phyloP scores from a whole-genome alignment of 768 basidiomycete genomes.

The Fistulinella prunicolor region DNA sequence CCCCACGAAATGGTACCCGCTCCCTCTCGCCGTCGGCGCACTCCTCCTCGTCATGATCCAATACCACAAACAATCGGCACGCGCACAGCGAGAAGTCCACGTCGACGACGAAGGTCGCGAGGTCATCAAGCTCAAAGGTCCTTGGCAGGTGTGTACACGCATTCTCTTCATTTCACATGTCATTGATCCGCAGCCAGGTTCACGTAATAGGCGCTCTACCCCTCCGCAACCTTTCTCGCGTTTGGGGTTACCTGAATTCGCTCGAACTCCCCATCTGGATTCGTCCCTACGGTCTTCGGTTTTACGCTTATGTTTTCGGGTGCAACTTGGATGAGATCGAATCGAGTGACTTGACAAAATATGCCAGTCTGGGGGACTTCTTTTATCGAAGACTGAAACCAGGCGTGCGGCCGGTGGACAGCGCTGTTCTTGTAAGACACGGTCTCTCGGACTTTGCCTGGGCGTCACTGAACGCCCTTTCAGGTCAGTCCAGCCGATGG shows the following conservation, averaged over 20 bases:
- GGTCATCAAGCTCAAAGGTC: slow-evolving; percentile 77
- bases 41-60: slow-evolving; percentile 79
- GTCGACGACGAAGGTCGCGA: slow-evolving; percentile 84
- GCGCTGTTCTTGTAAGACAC: slow-evolving; percentile 61
- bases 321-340: slow-evolving; percentile 94
- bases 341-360: slow-evolving; percentile 68
- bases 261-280: slow-evolving; percentile 93
- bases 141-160: slow-evolving; percentile 73
- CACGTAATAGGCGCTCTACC: slow-evolving; percentile 95
- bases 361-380: slow-evolving; percentile 89
- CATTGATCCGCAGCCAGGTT: slow-evolving; percentile 50
- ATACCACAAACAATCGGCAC: slow-evolving; percentile 57
- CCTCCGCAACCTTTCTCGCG: slow-evolving; percentile 88
- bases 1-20: slow-evolving; percentile 93
- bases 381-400: slow-evolving; percentile 87
- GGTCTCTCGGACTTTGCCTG: too few relatives aligned
- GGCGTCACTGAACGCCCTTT: neutral
- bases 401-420: slow-evolving; percentile 77
- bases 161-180: neutral
- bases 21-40: slow-evolving; percentile 87
- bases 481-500: slow-evolving; percentile 96
- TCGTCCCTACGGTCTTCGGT: slow-evolving; percentile 81
- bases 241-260: slow-evolving; percentile 96
- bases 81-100: slow-evolving; percentile 59
- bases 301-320: slow-evolving; percentile 87